Evolutionary conservation across 176 grass and related monocot genomes (phyloP), one percentile per base, ranked within the genome.

Genomic region (Luzula sylvatica): DNA sequence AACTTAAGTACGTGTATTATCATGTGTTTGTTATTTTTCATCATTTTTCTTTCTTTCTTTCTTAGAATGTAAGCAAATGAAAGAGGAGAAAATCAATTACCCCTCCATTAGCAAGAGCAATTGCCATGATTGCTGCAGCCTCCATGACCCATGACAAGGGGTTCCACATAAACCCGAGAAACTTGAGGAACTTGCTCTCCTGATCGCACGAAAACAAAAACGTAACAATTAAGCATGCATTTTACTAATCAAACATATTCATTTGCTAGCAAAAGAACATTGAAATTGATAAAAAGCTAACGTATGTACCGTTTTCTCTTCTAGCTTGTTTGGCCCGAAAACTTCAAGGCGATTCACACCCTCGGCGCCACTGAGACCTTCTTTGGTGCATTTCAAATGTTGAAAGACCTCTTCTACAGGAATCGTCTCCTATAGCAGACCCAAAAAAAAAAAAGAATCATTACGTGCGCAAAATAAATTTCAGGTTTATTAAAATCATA

Each of bases 111-210:
- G 83, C 69, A 29, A 87, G 65, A 15, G 27, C 69, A 64, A 95
- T 84, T 60, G 88, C 83, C 65, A 87, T 87, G 61, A 87, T 38
- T 20, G 83, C 83, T 26, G 83, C 83, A 9, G 22, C 32, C 46
- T 95, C 88, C 83, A 95, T 95, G 55, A 95, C 88, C 83, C 88
- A 95, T 13, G 88, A 95, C 11, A 95, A 72, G 5, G 88, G 88
- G 46, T 95, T 95, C 83, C 83, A 95, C 88, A 95, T 95, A 76
- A 95, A 95, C 7, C 83, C 88, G 0, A 95, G 3, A 41, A 88
- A 84, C 61, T 87, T 84, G 58, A 88, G 73, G 23, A 95, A 8
- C 56, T 95, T 88, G 47, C 65, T 95, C 66, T 95, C 79, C 75
- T 94, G 72, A 46, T 30, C 20, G 17, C 22, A 16, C 22, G 5